Conservation (phyloP, 306 rosid species). For the Sphenostylis stenocarpa region DNA sequence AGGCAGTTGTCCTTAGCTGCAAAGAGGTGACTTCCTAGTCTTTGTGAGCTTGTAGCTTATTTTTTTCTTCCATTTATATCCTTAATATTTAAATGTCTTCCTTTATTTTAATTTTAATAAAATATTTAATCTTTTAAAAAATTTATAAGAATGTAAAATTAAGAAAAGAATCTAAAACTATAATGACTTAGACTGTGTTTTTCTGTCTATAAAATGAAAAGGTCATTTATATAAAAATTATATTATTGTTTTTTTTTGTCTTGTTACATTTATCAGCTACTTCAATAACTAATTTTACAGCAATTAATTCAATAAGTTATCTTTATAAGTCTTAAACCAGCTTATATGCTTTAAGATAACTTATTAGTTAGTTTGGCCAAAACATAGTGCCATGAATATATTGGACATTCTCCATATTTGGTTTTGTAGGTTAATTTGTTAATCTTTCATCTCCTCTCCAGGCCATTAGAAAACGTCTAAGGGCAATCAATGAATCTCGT, state of each 20-base stretch:
- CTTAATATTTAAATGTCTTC: background rate
- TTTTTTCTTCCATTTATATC: background rate
- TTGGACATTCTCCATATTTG: slow-evolving; percentile 8
- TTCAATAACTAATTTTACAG: background rate
- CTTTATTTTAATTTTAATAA: background rate
- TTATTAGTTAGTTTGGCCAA: background rate
- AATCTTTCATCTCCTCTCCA: slow-evolving; percentile 44
- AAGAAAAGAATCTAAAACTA: background rate
- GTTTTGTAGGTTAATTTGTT: slow-evolving; percentile 25
- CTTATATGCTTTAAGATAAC: background rate
- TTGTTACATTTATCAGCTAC: background rate
- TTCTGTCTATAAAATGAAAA: background rate
- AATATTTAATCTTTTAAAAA: background rate
- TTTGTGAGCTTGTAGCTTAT: background rate
- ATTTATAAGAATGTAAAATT: background rate
- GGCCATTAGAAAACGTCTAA: slow-evolving; percentile 79
- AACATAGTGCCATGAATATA: slow-evolving; percentile 7
- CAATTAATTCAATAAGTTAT: background rate
- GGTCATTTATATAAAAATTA: background rate
- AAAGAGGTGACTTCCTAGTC: slow-evolving; percentile 67
- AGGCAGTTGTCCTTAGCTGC: slow-evolving; percentile 63
- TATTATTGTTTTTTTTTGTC: background rate
- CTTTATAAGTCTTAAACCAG: background rate
- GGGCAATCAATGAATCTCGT: slow-evolving; percentile 96
- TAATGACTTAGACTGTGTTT: background rate